Base-by-base conservation (phyloP, 2,329 filamentous ascomycete species). In the Aaosphaeria arxii region DNA sequence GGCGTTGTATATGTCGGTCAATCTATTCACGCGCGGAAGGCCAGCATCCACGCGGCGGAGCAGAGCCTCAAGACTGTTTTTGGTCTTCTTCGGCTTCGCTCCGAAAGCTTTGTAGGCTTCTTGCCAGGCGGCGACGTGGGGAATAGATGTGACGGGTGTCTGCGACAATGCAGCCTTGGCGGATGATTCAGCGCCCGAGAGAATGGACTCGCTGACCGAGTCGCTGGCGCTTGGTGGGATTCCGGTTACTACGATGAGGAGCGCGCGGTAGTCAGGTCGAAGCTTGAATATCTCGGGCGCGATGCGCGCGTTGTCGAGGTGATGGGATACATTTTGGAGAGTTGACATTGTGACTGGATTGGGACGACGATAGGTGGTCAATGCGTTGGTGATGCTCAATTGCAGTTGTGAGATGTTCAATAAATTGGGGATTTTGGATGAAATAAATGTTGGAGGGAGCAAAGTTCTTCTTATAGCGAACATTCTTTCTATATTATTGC, bases 1-100 rank as follows among this genome's bases (percentile, higher is more conserved):
- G 1, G 62, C 69, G 44, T 72, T 73, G 50, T 72, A 72, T 7
- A 71, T 70, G 42, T 73, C 69, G 0, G 70, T 72, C 43, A 72
- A 45, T 2, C 68, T 59, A 44, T 73, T 73, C 7, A 73, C 61
- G 0, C 70, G 58, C 1, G 70, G 69, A 5, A 73, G 42, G 1
- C 69, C 69, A 11, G 38, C 47, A 5, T 65, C 61, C 9, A 59
- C 58, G 7, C 70, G 63, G 2, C 70, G 64, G 3, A 66, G 65
- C 6, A 70, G 43, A 0, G 71, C 63, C 51, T 73, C 69, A 1
- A 73, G 57, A 29, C 69, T 72, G 50, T 68, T 71, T 30, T 63
- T 61, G 2, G 57, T 62, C 44, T 70, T 71, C 31, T 70, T 62
- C 1, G 68, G 70, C 46, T 72, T 73, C 11, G 69, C 64, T 11